Conservation (phyloP, 1,284 basidiomycete species). For the Kalmanozyma brasiliensis region DNA sequence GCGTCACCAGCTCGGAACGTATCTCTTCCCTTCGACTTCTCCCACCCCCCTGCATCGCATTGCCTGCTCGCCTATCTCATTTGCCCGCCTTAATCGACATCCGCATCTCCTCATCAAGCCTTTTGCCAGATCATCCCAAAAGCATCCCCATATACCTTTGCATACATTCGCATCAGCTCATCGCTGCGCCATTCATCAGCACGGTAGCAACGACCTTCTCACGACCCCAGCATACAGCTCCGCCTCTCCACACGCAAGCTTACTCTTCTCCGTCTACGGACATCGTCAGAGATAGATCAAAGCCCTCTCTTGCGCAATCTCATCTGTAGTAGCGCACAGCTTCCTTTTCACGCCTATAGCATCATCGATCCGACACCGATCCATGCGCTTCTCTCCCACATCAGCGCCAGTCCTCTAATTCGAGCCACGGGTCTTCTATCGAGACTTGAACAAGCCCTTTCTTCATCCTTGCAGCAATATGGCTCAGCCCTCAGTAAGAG, state of each 20-base stretch:
- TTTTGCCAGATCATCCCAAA: conserved; percentile 30
- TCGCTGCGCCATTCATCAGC: conserved; percentile 4
- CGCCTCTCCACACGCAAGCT: neutral
- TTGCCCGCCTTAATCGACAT: conserved; percentile 13
- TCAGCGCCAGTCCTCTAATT: neutral
- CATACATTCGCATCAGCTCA: conserved; percentile 7
- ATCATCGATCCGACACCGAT: neutral
- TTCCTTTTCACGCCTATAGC: neutral
- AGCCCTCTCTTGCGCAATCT: neutral
- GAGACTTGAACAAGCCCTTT: conserved; percentile 5
- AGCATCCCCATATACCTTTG: conserved; percentile 42
- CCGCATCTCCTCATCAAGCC: conserved; percentile 15
- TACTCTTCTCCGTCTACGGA: too few species aligned
- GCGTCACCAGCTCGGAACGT: too few species aligned
- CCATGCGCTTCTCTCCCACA: conserved; percentile 9
- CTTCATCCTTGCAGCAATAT: conserved; percentile 12
- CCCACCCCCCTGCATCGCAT: too few species aligned
- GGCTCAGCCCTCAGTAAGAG: conserved; percentile 45
- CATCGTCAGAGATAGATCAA: neutral
- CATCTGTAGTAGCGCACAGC: conserved; percentile 2
- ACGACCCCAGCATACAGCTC: neutral
- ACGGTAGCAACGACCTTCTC: neutral
- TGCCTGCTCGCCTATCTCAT: conserved; percentile 10
- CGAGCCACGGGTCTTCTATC: conserved; percentile 12
- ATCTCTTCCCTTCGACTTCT: too few species aligned